phyloP scores from a whole-genome alignment of 1,284 basidiomycete genomes.

The Ceratobasidium sp. region DNA sequence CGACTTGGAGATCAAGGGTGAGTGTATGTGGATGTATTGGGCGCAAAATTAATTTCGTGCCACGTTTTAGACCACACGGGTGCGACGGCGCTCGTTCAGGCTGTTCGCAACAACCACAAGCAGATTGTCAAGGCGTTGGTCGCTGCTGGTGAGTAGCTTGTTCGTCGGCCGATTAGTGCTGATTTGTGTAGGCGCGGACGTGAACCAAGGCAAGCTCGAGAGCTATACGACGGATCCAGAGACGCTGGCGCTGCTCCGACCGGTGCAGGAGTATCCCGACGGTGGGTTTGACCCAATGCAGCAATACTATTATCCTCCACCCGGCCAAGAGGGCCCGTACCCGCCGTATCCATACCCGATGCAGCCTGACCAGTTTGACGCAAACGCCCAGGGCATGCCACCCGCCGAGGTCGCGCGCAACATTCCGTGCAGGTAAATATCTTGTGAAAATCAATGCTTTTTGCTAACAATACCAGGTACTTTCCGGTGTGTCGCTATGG shows the following conservation, averaged over 20 bases:
- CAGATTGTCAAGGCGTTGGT: conserved; percentile 72
- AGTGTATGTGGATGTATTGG: conserved; percentile 42
- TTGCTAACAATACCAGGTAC: conserved; percentile 53
- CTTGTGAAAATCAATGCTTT: conserved; percentile 11
- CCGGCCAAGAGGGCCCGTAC: conserved; percentile 38
- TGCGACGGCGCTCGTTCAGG: conserved; percentile 77
- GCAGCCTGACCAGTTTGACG: conserved; percentile 42
- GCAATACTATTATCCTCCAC: conserved; percentile 53
- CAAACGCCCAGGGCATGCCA: conserved; percentile 60
- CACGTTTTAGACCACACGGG: conserved; percentile 60
- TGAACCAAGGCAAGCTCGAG: conserved; percentile 68
- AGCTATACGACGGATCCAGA: conserved; percentile 68
- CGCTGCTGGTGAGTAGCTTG: conserved; percentile 63
- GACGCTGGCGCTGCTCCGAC: conserved; percentile 66
- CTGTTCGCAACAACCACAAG: conserved; percentile 73
- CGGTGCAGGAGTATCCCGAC: no score
- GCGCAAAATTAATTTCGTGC: conserved; percentile 41
- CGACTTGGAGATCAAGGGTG: conserved; percentile 81
- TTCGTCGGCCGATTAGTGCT: conserved; percentile 42
- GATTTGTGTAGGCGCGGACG: conserved; percentile 67
- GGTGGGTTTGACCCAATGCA: no score
- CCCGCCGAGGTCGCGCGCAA: conserved; percentile 90
- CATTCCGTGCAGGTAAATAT: conserved; percentile 79
- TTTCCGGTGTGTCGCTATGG: conserved; percentile 90
- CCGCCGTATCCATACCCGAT: conserved; percentile 22